A percentile compares a stretch with the other conserved stretches of the same genome.
phyloP scores from a whole-genome alignment of 495 filamentous ascomycete species.

The Hyaloscypha variabilis region DNA sequence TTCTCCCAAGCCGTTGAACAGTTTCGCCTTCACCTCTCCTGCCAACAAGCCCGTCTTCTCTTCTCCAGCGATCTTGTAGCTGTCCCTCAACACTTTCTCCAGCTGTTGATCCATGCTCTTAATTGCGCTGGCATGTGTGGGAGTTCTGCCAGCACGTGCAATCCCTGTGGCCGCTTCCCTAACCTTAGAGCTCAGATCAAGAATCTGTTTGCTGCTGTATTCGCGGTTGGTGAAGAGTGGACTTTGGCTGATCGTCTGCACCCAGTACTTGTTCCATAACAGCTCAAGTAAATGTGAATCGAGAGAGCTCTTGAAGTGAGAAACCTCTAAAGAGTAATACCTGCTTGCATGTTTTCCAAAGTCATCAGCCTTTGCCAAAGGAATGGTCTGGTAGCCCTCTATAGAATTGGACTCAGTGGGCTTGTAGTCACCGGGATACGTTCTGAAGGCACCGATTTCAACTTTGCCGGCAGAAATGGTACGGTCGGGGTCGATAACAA shows the following conservation, averaged over 20 bases:
- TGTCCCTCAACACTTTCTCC: slow-evolving; percentile 78
- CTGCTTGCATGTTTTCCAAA: slow-evolving; percentile 89
- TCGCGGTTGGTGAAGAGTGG: slow-evolving; percentile 93
- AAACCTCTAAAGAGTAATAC: slow-evolving; percentile 90
- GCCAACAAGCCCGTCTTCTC: slow-evolving; percentile 85
- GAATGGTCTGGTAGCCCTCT: slow-evolving; percentile 74
- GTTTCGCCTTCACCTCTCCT: slow-evolving; percentile 77
- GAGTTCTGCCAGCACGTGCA: slow-evolving; percentile 36
- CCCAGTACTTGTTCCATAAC: slow-evolving; percentile 99
- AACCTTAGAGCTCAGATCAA: slow-evolving; percentile 82
- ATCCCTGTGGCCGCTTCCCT: slow-evolving; percentile 58
- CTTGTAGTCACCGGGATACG: slow-evolving; percentile 79
- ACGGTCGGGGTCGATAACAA: slow-evolving; percentile 96
- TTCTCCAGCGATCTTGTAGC: slow-evolving; percentile 81
- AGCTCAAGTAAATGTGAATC: slow-evolving; percentile 83
- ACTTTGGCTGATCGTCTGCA: slow-evolving; percentile 93
- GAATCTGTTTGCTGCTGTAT: slow-evolving; percentile 89
- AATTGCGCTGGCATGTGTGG: slow-evolving; percentile 12
- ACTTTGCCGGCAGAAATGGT: slow-evolving; percentile 95
- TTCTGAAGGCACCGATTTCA: slow-evolving; percentile 96
- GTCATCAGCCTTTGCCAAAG: slow-evolving; percentile 89
- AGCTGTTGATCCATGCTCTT: slow-evolving; percentile 58
- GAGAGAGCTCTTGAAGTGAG: slow-evolving; percentile 89
- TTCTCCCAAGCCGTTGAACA: slow-evolving; percentile 72
- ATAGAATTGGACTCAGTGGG: slow-evolving; percentile 46